Conservation (phyloP, 106 monocot species). For the Triglochin maritima region DNA sequence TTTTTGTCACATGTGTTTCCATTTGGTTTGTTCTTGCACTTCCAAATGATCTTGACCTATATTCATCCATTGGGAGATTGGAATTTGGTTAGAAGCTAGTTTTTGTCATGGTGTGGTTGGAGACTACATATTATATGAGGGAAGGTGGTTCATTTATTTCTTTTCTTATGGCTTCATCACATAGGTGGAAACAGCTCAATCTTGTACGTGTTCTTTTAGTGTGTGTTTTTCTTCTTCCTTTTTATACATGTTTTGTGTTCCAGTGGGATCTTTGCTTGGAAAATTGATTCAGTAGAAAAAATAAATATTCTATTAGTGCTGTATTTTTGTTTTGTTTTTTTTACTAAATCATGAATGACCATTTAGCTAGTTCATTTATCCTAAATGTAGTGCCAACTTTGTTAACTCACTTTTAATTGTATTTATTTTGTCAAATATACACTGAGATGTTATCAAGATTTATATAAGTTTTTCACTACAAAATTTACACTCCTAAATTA, state of each 20-base stretch:
- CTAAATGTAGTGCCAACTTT: too few species aligned
- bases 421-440: too few species aligned
- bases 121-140: background rate
- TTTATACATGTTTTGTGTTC: background rate
- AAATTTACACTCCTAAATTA: too few species aligned
- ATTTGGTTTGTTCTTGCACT: constrained; percentile 26
- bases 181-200: background rate
- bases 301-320: background rate
- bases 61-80: constrained; percentile 31
- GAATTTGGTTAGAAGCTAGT: background rate
- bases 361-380: too few species aligned
- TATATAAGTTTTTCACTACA: too few species aligned
- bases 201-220: too few species aligned
- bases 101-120: background rate
- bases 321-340: background rate
- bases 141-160: background rate
- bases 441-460: too few species aligned
- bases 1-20: constrained; percentile 29
- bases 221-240: background rate
- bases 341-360: too few species aligned
- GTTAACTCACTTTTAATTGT: too few species aligned
- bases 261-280: background rate
- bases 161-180: constrained; percentile 1
- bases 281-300: background rate
- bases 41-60: constrained; percentile 35